These are phyloP conservation scores for Trichoderma arundinaceum DNA, from an alignment of 2,329 filamentous ascomycete species.

Conservation along the genomic window DNA sequence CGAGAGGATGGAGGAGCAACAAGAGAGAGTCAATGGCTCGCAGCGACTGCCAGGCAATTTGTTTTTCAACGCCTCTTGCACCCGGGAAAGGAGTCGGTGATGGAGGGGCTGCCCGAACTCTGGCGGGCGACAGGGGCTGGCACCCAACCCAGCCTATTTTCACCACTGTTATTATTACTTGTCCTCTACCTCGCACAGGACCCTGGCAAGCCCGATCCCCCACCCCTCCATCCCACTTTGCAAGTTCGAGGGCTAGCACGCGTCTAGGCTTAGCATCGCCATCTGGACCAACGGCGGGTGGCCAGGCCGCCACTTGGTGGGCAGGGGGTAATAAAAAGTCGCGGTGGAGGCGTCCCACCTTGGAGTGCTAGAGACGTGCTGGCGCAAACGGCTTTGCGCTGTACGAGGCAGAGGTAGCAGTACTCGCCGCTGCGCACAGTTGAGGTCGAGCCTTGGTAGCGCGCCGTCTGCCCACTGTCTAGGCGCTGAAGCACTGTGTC, in stretches of 20 bases:
- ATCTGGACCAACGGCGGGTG: constrained; percentile 27
- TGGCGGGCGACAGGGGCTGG: constrained; percentile 41
- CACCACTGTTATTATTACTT: constrained; percentile 3
- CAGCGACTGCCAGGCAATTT: constrained; percentile 41
- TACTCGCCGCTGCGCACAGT: constrained; percentile 2
- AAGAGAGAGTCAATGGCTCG: constrained; percentile 38
- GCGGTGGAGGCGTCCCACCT: constrained; percentile 22
- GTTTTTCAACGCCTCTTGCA: constrained; percentile 38
- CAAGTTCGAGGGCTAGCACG: constrained; percentile 14
- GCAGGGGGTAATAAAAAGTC: constrained; percentile 16
- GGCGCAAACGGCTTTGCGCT: neutral
- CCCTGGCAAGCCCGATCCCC: constrained; percentile 31
- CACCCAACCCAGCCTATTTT: constrained; percentile 27
- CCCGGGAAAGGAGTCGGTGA: constrained; percentile 44
- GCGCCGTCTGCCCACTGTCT: neutral
- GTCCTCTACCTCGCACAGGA: constrained; percentile 16
- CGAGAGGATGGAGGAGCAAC: constrained; percentile 36
- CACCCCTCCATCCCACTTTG: constrained; percentile 29
- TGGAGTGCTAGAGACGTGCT: neutral
- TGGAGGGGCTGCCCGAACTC: constrained; percentile 49
- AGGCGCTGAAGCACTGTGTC: neutral
- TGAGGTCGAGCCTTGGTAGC: neutral
- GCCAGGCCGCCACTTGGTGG: constrained; percentile 28
- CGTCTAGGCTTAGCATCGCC: constrained; percentile 21
- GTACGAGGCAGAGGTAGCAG: constrained; percentile 3